phyloP scores from a whole-genome alignment of 148 eudicot genomes.

The Chenopodium suecicum region DNA sequence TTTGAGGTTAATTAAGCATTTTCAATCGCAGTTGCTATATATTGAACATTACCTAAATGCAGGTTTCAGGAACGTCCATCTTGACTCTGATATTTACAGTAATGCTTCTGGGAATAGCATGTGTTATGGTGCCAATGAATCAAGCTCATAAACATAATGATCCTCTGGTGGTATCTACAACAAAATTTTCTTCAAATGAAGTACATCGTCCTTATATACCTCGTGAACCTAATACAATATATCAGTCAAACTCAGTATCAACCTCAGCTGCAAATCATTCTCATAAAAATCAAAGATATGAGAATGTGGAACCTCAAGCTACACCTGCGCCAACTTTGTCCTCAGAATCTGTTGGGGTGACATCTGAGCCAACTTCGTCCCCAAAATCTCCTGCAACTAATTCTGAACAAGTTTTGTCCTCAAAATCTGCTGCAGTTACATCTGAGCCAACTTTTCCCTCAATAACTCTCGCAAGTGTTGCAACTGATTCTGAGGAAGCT shows the following conservation, averaged over 20 bases:
- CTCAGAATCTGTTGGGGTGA: neutral
- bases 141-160: conserved; percentile 12
- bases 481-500: neutral
- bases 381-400: neutral
- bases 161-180: conserved; percentile 8
- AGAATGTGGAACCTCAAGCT: conserved; percentile 12
- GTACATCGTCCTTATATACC: conserved; percentile 14
- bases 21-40: neutral
- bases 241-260: conserved; percentile 9
- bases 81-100: conserved; percentile 22
- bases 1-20: neutral
- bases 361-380: conserved; percentile 4
- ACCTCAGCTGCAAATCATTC: conserved; percentile 20
- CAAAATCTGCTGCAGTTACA: neutral
- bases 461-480: neutral
- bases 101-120: conserved; percentile 27
- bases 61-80: conserved; percentile 24
- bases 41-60: conserved; percentile 8
- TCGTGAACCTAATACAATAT: conserved; percentile 11
- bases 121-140: conserved; percentile 21
- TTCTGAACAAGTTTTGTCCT: neutral
- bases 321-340: neutral
- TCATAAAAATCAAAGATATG: neutral
- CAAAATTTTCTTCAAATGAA: conserved; percentile 13
- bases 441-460: neutral